A percentile compares a stretch with the other conserved stretches of the same genome.
These are phyloP conservation scores for Puccinia coronata DNA, from an alignment of 1,284 basidiomycete genomes.

Conservation along the genomic window DNA sequence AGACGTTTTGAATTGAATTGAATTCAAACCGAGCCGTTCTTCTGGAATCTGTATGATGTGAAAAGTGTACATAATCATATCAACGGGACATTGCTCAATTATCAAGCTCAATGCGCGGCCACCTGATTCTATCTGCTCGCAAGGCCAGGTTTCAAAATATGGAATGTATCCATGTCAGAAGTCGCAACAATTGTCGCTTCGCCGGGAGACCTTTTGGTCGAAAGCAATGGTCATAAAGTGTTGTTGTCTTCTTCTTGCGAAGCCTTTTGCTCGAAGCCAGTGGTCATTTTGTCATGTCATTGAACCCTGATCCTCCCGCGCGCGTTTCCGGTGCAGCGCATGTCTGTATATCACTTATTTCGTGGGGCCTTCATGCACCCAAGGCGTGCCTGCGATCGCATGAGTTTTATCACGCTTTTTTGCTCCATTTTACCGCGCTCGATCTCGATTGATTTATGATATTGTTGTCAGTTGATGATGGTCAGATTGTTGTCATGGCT, in stretches of 20 bases:
- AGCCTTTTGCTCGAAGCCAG: too few relatives aligned
- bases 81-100: neutral
- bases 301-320: neutral
- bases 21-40: neutral
- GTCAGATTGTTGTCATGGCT: neutral
- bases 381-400: neutral
- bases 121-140: neutral
- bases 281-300: neutral
- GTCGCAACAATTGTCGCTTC: neutral
- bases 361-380: neutral
- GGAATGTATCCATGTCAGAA: neutral
- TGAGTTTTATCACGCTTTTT: neutral
- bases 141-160: neutral
- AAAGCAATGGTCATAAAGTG: too few relatives aligned
- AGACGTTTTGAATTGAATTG: constrained; percentile 11
- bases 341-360: neutral
- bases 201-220: neutral
- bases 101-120: neutral
- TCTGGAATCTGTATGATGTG: neutral
- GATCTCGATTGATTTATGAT: neutral
- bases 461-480: too few relatives aligned
- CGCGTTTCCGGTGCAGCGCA: neutral
- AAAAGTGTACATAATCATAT: neutral
- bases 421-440: neutral
- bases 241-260: too few relatives aligned